Base-by-base conservation (phyloP, 805 yeast species). In the Saturnispora hagleri region DNA sequence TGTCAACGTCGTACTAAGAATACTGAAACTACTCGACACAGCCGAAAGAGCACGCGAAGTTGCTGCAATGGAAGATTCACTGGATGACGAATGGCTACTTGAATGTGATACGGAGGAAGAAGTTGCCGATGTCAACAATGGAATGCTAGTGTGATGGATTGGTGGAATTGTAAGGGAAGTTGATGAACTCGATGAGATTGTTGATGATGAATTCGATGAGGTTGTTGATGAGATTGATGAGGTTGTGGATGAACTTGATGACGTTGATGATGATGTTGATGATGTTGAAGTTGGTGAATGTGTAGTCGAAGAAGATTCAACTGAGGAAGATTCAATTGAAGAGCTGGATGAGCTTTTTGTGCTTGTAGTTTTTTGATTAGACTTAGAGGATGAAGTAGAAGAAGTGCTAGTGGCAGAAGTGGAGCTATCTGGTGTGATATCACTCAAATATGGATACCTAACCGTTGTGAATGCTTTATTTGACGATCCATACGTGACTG, bases 401-500 rank as follows among this genome's bases (percentile, higher is more conserved):
- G 53, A 40, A 10, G 46, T 18, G 7, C 31, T 17, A 4, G 41
- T 26, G 13, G 8, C 20, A 27, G 35, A n/a, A 13, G 52, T 46
- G 18, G 45, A 31, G 34, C 34, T 20, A 18, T 38, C 24, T 18
- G 17, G 17, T 10, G 42, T 18, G 24, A 38, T 18, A 13, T 38
- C 42, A 38, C 42, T 34, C 12, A 50, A 46, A 4, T 36, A 41
- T 22, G 58, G 58, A 2, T 46, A 44, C 3, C 48, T 31, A 4
- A 33, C 28, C 3, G 55, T 51, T 13, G 47, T 50, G 20, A 56
- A 52, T 4, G 49, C 34, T 33, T 35, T 48, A 50, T 53, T 48
- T 4, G 18, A 24, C 4, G 51, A 18, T 15, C 55, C 58, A 52
- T 53, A 56, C 6, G 55, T 53, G 2, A 28, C 36, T 3, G 49